phyloP scores from a whole-genome alignment of 2,329 filamentous ascomycete genomes.

The Whalleya microplaca region DNA sequence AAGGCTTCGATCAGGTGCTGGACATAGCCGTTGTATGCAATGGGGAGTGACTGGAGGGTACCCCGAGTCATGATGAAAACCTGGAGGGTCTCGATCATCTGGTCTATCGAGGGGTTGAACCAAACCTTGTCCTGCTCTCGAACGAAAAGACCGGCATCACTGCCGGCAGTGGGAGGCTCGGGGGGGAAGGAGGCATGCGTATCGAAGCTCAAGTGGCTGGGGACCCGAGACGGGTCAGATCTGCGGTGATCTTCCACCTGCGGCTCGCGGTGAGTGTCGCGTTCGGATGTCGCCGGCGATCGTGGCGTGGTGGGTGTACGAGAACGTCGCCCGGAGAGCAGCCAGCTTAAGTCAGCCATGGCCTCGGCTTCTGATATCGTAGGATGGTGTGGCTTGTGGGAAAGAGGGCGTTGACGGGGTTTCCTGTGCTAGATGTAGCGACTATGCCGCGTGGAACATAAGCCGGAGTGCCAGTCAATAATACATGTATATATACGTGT shows the following conservation, averaged over 20 bases:
- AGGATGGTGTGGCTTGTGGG: background rate
- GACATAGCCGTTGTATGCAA: slow-evolving; percentile 48
- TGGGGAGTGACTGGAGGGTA: slow-evolving; percentile 40
- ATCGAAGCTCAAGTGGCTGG: slow-evolving; percentile 29
- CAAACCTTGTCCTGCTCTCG: slow-evolving; percentile 35
- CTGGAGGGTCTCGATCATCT: slow-evolving; percentile 50
- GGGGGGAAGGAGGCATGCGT: slow-evolving; percentile 14
- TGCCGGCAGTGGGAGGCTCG: slow-evolving; percentile 10
- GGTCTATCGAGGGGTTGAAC: slow-evolving; percentile 47
- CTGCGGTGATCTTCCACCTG: slow-evolving; percentile 12
- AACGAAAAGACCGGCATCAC: slow-evolving; percentile 13
- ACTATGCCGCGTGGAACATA: too few species aligned
- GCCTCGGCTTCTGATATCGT: background rate
- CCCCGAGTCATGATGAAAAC: slow-evolving; percentile 45
- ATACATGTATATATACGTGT: too few species aligned
- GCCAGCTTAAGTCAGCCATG: slow-evolving; percentile 30
- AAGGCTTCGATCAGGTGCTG: slow-evolving; percentile 45
- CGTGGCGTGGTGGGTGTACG: slow-evolving; percentile 24
- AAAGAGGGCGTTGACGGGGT: background rate
- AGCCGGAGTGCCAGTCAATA: too few species aligned
- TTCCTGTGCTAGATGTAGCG: background rate
- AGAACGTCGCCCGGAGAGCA: slow-evolving; percentile 29
- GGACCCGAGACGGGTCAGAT: slow-evolving; percentile 19
- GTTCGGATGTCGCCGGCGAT: slow-evolving; percentile 18
- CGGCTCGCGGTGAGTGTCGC: slow-evolving; percentile 5